Conservation (phyloP, 305 asterid genomes). For the Nicotiana rustica region DNA sequence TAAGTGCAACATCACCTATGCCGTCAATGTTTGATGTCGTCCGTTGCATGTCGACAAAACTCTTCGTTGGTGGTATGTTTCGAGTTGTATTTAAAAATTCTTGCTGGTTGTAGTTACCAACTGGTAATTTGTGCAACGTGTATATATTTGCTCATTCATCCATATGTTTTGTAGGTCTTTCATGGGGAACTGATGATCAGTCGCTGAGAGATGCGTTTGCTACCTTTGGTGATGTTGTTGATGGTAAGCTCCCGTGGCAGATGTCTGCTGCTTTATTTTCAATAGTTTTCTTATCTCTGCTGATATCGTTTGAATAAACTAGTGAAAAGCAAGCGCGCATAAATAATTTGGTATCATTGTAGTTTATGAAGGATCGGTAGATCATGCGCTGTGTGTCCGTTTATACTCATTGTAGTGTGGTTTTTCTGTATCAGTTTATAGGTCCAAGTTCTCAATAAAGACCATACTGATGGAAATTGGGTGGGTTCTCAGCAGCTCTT, state of each 20-base stretch:
- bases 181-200: constrained; percentile 71
- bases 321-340: not conserved
- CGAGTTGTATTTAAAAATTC: not conserved
- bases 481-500: not conserved
- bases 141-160: constrained; percentile 15
- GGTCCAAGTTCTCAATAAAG: not conserved
- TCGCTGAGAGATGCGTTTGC: constrained; percentile 73
- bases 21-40: constrained; percentile 53
- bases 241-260: constrained; percentile 56
- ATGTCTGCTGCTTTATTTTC: not conserved
- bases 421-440: not conserved
- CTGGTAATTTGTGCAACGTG: not conserved
- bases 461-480: not conserved
- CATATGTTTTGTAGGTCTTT: constrained; percentile 60
- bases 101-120: not conserved
- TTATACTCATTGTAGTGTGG: not conserved
- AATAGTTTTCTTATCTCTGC: not conserved
- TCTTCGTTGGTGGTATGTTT: constrained; percentile 73
- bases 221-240: constrained; percentile 80
- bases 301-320: not conserved
- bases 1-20: constrained; percentile 49
- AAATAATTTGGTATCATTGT: not conserved
- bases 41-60: constrained; percentile 77
- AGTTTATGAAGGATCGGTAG: not conserved
- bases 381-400: not conserved